Evolutionary conservation across 345 rosid genomes (phyloP).

Genomic region (Cochlearia excelsa): DNA sequence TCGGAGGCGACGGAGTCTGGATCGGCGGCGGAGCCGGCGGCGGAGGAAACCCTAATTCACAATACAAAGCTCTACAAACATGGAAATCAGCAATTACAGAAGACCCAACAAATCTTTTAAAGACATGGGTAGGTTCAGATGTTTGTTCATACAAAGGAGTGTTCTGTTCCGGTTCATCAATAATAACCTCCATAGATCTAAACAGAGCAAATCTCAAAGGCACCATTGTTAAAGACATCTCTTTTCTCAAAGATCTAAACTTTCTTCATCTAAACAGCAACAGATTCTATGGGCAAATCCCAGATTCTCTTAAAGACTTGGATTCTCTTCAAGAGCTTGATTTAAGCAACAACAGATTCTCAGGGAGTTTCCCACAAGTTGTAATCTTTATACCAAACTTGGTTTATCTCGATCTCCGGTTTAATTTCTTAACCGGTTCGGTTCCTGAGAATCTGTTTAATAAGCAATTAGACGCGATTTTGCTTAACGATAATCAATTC

Average conservation of each 20-base stretch:
- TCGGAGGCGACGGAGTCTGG: constrained; percentile 45
- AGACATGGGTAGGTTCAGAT: constrained; percentile 75
- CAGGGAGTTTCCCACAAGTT: constrained; percentile 61
- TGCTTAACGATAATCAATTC: constrained; percentile 78
- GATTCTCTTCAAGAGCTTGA: constrained; percentile 70
- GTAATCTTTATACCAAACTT: constrained; percentile 58
- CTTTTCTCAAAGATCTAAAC: constrained; percentile 53
- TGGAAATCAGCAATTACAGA: constrained; percentile 79
- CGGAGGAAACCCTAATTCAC: constrained; percentile 20
- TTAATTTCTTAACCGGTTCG: constrained; percentile 69
- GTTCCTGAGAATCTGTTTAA: constrained; percentile 71
- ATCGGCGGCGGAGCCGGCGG: constrained; percentile 13
- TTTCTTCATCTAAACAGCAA: constrained; percentile 80
- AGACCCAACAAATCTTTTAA: constrained; percentile 64
- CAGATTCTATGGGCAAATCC: constrained; percentile 67
- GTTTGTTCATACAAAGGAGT: constrained; percentile 81
- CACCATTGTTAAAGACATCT: constrained; percentile 60
- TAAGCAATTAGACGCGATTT: constrained; percentile 71
- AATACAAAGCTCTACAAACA: constrained; percentile 64
- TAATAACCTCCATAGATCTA: constrained; percentile 60
- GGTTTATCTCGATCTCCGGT: constrained; percentile 76
- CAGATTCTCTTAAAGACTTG: constrained; percentile 53
- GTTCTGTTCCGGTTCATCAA: constrained; percentile 46
- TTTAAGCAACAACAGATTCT: constrained; percentile 75
- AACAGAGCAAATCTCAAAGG: constrained; percentile 82